These are phyloP conservation scores for Pulveroboletus sp. DNA, from an alignment of 768 basidiomycete species.

Conservation along the genomic window DNA sequence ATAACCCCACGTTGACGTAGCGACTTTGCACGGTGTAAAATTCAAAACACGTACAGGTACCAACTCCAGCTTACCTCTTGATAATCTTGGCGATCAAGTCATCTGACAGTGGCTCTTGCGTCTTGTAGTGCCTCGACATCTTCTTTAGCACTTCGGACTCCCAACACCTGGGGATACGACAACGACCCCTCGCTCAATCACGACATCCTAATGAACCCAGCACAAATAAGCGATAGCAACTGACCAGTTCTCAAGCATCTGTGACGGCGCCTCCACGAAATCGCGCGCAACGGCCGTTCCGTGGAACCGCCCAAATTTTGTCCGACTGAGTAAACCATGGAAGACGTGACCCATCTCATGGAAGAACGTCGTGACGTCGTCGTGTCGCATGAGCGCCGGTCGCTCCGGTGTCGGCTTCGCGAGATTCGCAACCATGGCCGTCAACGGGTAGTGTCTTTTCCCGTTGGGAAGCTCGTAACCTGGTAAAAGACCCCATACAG, in stretches of 20 bases:
- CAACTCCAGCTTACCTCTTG: constrained; percentile 47
- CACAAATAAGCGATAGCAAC: not conserved
- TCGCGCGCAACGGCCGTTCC: constrained; percentile 77
- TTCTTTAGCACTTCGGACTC: constrained; percentile 68
- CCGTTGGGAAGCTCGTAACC: constrained; percentile 58
- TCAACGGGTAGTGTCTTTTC: constrained; percentile 63
- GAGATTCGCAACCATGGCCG: constrained; percentile 88
- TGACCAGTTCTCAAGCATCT: constrained; percentile 91
- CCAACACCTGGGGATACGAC: constrained; percentile 54
- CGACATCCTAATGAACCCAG: not conserved
- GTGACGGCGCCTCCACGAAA: constrained; percentile 86
- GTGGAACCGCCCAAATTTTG: constrained; percentile 73
- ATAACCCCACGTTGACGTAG: constrained; percentile 79
- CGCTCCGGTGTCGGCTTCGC: constrained; percentile 78
- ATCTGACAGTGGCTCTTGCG: constrained; percentile 60
- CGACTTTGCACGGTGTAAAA: constrained; percentile 39
- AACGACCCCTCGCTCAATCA: not conserved
- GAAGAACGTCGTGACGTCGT: constrained; percentile 87
- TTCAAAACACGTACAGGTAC: not conserved
- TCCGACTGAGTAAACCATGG: constrained; percentile 64
- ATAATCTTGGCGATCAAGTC: constrained; percentile 74
- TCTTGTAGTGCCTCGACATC: constrained; percentile 79
- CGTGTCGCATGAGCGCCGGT: constrained; percentile 82
- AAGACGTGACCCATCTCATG: constrained; percentile 84
- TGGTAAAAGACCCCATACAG: constrained; percentile 72